Conservation (phyloP, 108 stramenopile species). For the Cyclotella atomus region DNA sequence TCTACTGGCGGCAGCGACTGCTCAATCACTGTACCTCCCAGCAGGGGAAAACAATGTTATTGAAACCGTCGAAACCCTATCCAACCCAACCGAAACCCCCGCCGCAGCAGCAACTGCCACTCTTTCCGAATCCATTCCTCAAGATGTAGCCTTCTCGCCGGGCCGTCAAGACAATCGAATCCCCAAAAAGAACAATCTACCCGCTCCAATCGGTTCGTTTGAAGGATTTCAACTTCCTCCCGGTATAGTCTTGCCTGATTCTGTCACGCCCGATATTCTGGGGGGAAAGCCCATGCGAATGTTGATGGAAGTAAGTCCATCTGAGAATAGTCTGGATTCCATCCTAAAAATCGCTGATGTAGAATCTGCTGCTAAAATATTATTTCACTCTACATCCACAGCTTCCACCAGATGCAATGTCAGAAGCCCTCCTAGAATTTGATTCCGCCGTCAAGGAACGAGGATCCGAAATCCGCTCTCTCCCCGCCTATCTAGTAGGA, state of each 20-base stretch:
- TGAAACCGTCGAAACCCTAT: not conserved
- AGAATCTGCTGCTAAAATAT: too few relatives aligned
- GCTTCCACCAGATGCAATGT: conserved; percentile 62
- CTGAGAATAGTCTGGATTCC: too few relatives aligned
- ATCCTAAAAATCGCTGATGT: too few relatives aligned
- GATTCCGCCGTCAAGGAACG: conserved; percentile 77
- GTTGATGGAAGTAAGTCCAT: conserved; percentile 31
- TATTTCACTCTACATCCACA: too few relatives aligned
- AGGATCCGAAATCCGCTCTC: conserved; percentile 69
- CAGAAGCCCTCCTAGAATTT: conserved; percentile 75
- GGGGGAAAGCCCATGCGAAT: conserved; percentile 14
- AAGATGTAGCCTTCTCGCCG: not conserved
- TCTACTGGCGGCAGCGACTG: not conserved
- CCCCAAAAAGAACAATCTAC: conserved; percentile 3
- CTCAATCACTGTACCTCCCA: not conserved
- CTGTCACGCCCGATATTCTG: conserved; percentile 41
- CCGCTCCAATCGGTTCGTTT: conserved; percentile 11
- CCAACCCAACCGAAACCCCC: not conserved
- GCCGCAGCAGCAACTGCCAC: too few relatives aligned
- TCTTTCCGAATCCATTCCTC: too few relatives aligned
- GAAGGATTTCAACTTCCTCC: conserved; percentile 18
- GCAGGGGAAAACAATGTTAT: not conserved
- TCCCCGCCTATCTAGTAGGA: conserved; percentile 68
- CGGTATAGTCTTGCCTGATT: conserved; percentile 27
- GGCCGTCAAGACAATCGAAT: conserved; percentile 4